Base-by-base conservation (phyloP, 495 filamentous ascomycete genomes). In the Trichoderma parareesei region DNA sequence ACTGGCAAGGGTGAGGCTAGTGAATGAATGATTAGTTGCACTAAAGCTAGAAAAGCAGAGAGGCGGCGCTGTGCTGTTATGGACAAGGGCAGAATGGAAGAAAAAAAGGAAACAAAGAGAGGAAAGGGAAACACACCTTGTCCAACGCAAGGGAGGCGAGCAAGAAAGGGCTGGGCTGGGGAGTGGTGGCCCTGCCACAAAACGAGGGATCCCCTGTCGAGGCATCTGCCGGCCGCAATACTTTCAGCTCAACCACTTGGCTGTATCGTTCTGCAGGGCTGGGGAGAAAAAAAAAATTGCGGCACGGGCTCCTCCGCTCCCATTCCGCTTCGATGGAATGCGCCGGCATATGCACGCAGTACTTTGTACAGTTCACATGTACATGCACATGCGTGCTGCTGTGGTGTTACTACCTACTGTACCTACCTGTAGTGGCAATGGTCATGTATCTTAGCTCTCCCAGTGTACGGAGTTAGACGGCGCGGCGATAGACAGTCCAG, bases 1-100 rank as follows among this genome's bases (percentile, higher is more conserved):
- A 6, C 13, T 57, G 53, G 20, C 53, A 57, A 57, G 53, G 53
- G 53, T 37, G 53, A 57, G 27, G 53, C 53, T 57, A 7, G 53
- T 11, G 53, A 37, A 37, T 10, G 27, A 57, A 37, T 57, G 35
- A 57, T 37, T 57, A 37, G 53, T 10, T 35, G 53, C 53, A 57
- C 53, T 61, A 61, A 37, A 11, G 18, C 38, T n/a, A 61, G 60
- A 41, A 42, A 37, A 61, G 60, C 6, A 27, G 18, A 14, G 18
- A 43, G 60, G 18, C 38, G 60, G 41, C 18, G 38, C 35, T 14
- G 18, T 9, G 33, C 14, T 14, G 57, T 27, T 27, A 27, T 27
- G 27, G 27, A 27, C 27, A 27, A 27, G 57, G 27, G 33, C 11
- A 41, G 57, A 60, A 60, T 3, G 8, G 60, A 43, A 61, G 38